Evolutionary conservation across 2,329 filamentous ascomycete genomes (phyloP).

Genomic region (Amesomyces nigricolor): DNA sequence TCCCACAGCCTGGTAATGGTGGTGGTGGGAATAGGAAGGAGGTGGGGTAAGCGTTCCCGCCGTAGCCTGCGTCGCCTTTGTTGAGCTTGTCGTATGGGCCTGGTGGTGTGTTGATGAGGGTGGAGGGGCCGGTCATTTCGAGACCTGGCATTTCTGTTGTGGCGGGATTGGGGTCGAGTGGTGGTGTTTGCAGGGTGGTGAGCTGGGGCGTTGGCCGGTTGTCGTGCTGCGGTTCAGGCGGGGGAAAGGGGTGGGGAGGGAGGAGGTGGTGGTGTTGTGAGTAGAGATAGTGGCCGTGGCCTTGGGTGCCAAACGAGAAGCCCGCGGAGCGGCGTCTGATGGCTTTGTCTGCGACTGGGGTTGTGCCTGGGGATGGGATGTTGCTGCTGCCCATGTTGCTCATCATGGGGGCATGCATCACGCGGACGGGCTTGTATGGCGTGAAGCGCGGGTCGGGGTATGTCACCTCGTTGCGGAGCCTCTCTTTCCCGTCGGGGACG

Average conservation of each 20-base stretch:
- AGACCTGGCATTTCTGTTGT: slow-evolving; percentile 24
- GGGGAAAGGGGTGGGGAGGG: not conserved
- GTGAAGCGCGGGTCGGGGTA: slow-evolving; percentile 82
- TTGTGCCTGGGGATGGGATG: slow-evolving; percentile 36
- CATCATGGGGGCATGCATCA: slow-evolving; percentile 39
- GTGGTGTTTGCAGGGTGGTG: not conserved
- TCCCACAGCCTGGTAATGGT: slow-evolving; percentile 32
- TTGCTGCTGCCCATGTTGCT: not conserved
- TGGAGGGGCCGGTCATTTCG: slow-evolving; percentile 13
- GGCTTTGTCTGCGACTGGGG: slow-evolving; percentile 54
- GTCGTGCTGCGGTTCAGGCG: not conserved
- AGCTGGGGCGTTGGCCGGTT: not conserved
- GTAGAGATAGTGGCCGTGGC: not conserved
- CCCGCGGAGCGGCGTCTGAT: slow-evolving; percentile 54
- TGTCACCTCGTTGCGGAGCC: slow-evolving; percentile 81
- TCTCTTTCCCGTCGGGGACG: slow-evolving; percentile 92
- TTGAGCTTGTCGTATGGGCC: slow-evolving; percentile 59
- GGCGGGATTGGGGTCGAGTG: not conserved
- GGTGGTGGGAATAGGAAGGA: slow-evolving; percentile 1
- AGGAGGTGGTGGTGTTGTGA: not conserved
- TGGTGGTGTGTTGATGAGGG: not conserved
- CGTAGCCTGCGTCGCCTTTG: slow-evolving; percentile 59
- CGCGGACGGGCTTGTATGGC: slow-evolving; percentile 66
- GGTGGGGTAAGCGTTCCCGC: slow-evolving; percentile 33
- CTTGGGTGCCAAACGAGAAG: slow-evolving; percentile 32